These are phyloP conservation scores for Chlorella sp. DNA, from an alignment of 139 green algal genomes.

Conservation along the genomic window DNA sequence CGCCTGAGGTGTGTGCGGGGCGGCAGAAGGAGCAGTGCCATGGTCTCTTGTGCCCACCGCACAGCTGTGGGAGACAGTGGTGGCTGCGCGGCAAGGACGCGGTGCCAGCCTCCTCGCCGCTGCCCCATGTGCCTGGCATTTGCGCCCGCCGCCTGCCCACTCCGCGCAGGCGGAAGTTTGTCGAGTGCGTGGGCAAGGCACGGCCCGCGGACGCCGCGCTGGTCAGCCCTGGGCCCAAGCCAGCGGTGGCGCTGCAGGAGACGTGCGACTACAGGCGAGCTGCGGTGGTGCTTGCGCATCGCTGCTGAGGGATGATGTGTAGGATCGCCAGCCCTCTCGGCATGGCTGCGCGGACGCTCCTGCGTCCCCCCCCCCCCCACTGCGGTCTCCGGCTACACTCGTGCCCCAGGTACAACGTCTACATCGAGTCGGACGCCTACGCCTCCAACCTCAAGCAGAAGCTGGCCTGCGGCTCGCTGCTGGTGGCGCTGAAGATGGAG, in stretches of 20 bases:
- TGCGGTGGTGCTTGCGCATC: neutral
- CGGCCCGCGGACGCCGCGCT: conserved; percentile 28
- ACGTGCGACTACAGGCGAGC: conserved; percentile 30
- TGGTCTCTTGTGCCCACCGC: too few relatives aligned
- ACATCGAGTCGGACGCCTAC: conserved; percentile 46
- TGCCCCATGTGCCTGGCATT: neutral
- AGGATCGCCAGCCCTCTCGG: neutral
- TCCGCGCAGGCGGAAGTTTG: conserved; percentile 18
- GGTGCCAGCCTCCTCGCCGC: neutral
- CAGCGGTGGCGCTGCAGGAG: conserved; percentile 32
- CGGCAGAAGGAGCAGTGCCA: neutral
- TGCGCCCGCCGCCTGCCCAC: neutral
- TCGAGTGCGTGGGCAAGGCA: conserved; percentile 14
- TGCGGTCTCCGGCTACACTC: neutral
- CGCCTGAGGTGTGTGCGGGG: neutral
- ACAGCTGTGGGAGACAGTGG: too few relatives aligned
- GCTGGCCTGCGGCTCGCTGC: conserved; percentile 38
- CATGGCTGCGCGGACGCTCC: neutral
- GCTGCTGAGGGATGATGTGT: neutral
- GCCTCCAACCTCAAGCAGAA: conserved; percentile 49
- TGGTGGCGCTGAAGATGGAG: conserved; percentile 23
- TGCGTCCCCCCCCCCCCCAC: neutral
- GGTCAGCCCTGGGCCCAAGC: conserved; percentile 14
- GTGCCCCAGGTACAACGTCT: conserved; percentile 37
- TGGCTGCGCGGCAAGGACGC: neutral